A percentile compares a stretch with the other conserved stretches of the same genome.
Conservation (phyloP, 2,329 filamentous ascomycete genomes). For the Raffaelea deltoideospora region DNA sequence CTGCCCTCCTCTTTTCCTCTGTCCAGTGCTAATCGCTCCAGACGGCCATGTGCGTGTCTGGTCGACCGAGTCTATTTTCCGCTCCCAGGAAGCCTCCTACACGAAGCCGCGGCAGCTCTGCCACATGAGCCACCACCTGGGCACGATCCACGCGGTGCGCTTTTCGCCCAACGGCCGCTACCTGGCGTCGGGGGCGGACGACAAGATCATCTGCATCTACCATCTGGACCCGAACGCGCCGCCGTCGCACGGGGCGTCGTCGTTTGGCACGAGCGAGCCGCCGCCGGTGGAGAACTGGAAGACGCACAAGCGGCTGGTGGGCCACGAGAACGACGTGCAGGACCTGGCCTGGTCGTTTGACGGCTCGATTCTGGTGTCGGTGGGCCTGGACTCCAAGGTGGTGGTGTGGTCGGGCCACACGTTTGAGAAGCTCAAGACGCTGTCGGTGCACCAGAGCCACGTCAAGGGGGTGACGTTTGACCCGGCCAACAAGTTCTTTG, state of each 20-base stretch:
- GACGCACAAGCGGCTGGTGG: conserved; percentile 80
- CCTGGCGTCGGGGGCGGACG: conserved; percentile 89
- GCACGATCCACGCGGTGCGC: conserved; percentile 90
- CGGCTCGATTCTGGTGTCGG: conserved; percentile 87
- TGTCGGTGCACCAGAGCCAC: conserved; percentile 87
- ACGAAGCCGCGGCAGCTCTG: conserved; percentile 81
- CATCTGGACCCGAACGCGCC: conserved; percentile 72
- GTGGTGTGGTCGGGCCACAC: conserved; percentile 97
- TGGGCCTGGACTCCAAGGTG: conserved; percentile 92
- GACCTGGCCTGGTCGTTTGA: conserved; percentile 95
- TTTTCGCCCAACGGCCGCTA: conserved; percentile 94
- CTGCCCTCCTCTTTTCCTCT: conserved; percentile 15
- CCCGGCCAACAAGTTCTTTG: conserved; percentile 97
- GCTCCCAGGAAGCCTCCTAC: conserved; percentile 56
- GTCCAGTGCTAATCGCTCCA: conserved; percentile 3
- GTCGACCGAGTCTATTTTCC: conserved; percentile 89
- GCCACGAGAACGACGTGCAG: conserved; percentile 97
- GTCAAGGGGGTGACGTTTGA: conserved; percentile 99
- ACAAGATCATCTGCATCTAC: conserved; percentile 98
- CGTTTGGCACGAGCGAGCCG: conserved; percentile 80
- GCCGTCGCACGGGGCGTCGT: conserved; percentile 60
- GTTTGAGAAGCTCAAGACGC: conserved; percentile 92
- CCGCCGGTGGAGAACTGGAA: conserved; percentile 97
- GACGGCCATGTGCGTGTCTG: conserved; percentile 96
- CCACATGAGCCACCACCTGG: conserved; percentile 95